Evolutionary conservation across 2,329 filamentous ascomycete genomes (phyloP), one percentile per base, ranked within the genome.

Genomic region (Chrysoporthe austroafricana): DNA sequence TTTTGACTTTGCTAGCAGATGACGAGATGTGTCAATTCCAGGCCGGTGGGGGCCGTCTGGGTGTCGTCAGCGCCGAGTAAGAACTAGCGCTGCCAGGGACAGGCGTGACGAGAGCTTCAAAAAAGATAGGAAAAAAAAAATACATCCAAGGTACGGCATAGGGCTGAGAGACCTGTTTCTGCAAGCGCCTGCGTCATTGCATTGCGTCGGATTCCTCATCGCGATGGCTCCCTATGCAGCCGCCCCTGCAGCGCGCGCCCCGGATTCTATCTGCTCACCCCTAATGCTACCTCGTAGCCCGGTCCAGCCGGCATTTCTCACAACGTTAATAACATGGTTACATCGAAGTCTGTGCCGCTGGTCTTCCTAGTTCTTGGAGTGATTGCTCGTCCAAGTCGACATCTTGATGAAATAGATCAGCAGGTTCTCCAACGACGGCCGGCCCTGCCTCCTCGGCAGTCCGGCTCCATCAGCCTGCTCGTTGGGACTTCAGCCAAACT

Each of bases 401-500:
- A 52, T 52, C 50, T 52, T 32, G 26, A 52, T 32, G 11, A 52
- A 11, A 26, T 52, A 52, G 11, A 39, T 16, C 54, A 57, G 54
- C 52, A 56, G 32, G 54, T 32, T 13, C 3, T 57, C 54, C 18
- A 57, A 39, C 34, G 14, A 39, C 14, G 54, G 14, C 7, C 18
- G 14, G 14, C 32, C 54, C 54, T 57, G 16, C 16, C 18, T 46
- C 7, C 13, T n/a, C 6, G 44, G 44, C 44, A 46, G 34, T 21
- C 54, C 16, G 54, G 34, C 32, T 57, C 32, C 2, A 18, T 57
- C 60, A 36, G 44, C 44, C 60, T 62, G 43, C 26, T 50, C 26
- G 26, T 42, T 42, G n/a, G 44, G 18, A 7, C 48, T 36, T 63
- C 61, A 43, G 39, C 61, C 61, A 46, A 57, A 42, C 57, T 68